Percentiles rank a stretch among this genome's conserved stretches.
phyloP scores from a whole-genome alignment of 768 basidiomycete species.

The Gloeophyllum trabeum region DNA sequence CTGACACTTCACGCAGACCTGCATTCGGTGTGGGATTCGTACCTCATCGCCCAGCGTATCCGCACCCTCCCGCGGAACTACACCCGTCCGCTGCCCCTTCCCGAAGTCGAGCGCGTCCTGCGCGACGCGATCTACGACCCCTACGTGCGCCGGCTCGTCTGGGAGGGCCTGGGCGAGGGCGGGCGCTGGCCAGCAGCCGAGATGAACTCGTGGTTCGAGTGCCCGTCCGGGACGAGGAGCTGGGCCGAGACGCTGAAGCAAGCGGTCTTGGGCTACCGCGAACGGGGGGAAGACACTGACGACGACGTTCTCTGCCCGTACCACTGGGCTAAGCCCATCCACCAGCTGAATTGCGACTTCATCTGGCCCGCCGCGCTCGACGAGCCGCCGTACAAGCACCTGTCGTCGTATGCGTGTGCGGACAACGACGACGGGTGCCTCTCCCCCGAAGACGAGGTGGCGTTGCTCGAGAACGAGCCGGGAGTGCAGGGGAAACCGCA shows the following conservation, averaged over 20 bases:
- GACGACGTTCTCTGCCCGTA: constrained; percentile 62
- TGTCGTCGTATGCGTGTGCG: not conserved
- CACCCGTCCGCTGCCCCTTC: constrained; percentile 55
- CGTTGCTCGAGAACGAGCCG: constrained; percentile 5
- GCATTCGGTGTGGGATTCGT: constrained; percentile 81
- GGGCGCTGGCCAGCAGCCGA: constrained; percentile 46
- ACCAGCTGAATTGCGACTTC: constrained; percentile 71
- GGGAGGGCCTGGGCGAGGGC: constrained; percentile 64
- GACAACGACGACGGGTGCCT: constrained; percentile 7
- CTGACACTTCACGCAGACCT: constrained; percentile 35
- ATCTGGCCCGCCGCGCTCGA: constrained; percentile 73
- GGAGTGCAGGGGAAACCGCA: constrained; percentile 6
- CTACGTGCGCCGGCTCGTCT: constrained; percentile 76
- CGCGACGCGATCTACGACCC: constrained; percentile 80
- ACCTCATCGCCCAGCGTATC: constrained; percentile 75
- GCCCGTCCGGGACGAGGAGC: constrained; percentile 26
- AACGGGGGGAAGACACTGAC: constrained; percentile 24
- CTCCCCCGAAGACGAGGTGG: constrained; percentile 8
- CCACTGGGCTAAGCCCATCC: constrained; percentile 64
- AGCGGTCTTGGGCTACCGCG: not conserved
- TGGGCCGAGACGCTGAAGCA: not conserved
- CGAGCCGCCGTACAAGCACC: constrained; percentile 24
- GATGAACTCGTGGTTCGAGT: constrained; percentile 52
- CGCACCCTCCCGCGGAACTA: constrained; percentile 71
- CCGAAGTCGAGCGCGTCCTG: constrained; percentile 53